Conservation (phyloP, 2,329 filamentous ascomycete genomes). For the Pleoardoris graminearum region DNA sequence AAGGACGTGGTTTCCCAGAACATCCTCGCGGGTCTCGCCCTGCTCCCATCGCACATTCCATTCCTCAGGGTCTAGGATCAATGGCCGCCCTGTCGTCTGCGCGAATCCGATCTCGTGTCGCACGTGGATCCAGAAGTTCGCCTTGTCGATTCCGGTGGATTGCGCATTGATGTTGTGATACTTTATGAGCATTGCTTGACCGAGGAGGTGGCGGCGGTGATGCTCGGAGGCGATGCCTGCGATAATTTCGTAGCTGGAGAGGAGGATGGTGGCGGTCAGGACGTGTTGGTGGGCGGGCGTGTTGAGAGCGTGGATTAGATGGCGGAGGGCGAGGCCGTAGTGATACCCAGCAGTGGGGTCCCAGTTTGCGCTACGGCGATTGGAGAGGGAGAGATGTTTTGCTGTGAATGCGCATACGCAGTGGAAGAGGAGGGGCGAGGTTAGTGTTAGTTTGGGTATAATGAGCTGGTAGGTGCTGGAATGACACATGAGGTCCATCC, state of each 20-base stretch:
- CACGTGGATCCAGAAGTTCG: slow-evolving; percentile 44
- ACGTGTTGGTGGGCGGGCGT: slow-evolving; percentile 32
- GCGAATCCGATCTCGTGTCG: slow-evolving; percentile 40
- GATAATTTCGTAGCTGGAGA: slow-evolving; percentile 41
- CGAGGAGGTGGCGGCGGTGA: slow-evolving; percentile 36
- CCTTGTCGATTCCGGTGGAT: slow-evolving; percentile 32
- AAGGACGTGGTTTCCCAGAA: slow-evolving; percentile 36
- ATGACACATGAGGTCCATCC: slow-evolving; percentile 43
- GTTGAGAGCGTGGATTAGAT: slow-evolving; percentile 35
- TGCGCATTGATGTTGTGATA: slow-evolving; percentile 32
- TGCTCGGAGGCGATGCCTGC: slow-evolving; percentile 32
- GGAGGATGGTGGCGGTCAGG: slow-evolving; percentile 39
- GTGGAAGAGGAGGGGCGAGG: slow-evolving; percentile 38
- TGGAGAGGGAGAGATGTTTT: slow-evolving; percentile 36
- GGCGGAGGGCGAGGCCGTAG: slow-evolving; percentile 35
- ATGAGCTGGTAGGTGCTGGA: slow-evolving; percentile 34
- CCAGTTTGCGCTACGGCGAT: slow-evolving; percentile 34
- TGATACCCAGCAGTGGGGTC: slow-evolving; percentile 32
- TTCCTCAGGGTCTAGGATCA: slow-evolving; percentile 34
- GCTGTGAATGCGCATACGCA: slow-evolving; percentile 42
- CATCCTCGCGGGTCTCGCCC: slow-evolving; percentile 36
- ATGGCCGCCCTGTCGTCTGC: slow-evolving; percentile 32
- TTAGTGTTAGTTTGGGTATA: slow-evolving; percentile 32
- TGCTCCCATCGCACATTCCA: slow-evolving; percentile 38
- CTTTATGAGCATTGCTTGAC: slow-evolving; percentile 37